phyloP scores from a whole-genome alignment of 352 stramenopile genomes.

The Pythium sukuiense region DNA sequence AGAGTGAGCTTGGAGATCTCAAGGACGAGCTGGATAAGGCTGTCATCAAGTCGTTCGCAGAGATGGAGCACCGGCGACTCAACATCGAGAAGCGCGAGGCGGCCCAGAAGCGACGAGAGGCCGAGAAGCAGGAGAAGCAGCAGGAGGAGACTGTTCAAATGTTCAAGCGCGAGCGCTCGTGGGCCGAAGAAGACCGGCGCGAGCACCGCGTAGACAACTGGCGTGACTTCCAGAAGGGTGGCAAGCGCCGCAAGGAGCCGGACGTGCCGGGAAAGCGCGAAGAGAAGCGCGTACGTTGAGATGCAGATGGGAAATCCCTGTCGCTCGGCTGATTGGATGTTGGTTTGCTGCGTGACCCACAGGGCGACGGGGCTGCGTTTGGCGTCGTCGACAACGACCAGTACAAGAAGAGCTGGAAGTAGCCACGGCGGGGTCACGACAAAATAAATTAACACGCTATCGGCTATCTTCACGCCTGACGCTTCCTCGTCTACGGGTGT shows the following conservation, averaged over 20 bases:
- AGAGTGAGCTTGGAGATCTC: constrained; percentile 61
- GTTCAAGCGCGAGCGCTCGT: constrained; percentile 77
- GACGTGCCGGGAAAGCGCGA: too few species aligned
- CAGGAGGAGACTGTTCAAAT: constrained; percentile 51
- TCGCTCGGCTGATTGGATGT: too few species aligned
- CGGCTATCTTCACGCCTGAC: background rate
- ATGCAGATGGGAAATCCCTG: too few species aligned
- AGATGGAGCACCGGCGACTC: constrained; percentile 74
- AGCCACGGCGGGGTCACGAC: constrained; percentile 56
- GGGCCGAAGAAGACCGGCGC: constrained; percentile 73
- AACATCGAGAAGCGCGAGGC: constrained; percentile 80
- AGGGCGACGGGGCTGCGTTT: too few species aligned
- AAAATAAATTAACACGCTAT: constrained; percentile 27
- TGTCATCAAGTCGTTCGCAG: constrained; percentile 79
- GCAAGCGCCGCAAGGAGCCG: constrained; percentile 60
- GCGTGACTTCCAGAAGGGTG: constrained; percentile 75
- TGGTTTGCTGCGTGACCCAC: too few species aligned
- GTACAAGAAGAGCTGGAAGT: constrained; percentile 12
- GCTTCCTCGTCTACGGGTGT: too few species aligned
- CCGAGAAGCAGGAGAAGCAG: constrained; percentile 74
- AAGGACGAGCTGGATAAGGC: constrained; percentile 71
- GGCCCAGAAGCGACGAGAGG: constrained; percentile 63
- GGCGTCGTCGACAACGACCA: too few species aligned
- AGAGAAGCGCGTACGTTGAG: too few species aligned
- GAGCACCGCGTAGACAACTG: constrained; percentile 82